A percentile compares a stretch with the other conserved stretches of the same genome.
Evolutionary conservation across 495 filamentous ascomycete genomes (phyloP).

Genomic region (Platismatia glauca): DNA sequence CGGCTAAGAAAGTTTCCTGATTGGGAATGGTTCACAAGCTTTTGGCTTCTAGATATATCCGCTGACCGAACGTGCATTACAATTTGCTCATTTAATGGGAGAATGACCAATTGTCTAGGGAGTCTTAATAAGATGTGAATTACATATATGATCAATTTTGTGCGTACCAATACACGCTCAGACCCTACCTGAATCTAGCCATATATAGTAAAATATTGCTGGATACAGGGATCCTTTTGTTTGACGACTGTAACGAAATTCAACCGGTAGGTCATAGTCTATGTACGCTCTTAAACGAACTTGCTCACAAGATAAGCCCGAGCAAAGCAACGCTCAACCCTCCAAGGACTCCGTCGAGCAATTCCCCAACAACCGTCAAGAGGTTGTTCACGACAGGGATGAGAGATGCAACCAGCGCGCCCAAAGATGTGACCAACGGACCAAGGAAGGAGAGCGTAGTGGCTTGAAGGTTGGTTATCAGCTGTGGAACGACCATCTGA

Average conservation of each 20-base stretch:
- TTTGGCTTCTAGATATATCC: neutral
- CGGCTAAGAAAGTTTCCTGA: neutral
- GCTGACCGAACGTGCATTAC: too few species aligned
- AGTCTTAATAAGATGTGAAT: too few species aligned
- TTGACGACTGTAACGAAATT: neutral
- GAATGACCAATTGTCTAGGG: too few species aligned
- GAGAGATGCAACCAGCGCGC: constrained; percentile 9
- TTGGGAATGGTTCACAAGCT: neutral
- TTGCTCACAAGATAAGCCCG: constrained; percentile 9
- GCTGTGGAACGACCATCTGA: neutral
- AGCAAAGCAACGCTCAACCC: constrained; percentile 14
- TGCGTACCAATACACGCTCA: too few species aligned
- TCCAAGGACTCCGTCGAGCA: constrained; percentile 9
- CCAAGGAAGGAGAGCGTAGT: constrained; percentile 17
- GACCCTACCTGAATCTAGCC: too few species aligned
- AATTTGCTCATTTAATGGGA: too few species aligned
- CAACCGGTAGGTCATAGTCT: neutral
- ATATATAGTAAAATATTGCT: too few species aligned
- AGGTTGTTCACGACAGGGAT: constrained; percentile 15
- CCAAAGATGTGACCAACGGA: constrained; percentile 8
- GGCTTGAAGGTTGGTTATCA: neutral
- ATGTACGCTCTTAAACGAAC: neutral
- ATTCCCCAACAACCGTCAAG: constrained; percentile 2
- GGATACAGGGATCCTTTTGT: neutral
- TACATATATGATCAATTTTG: too few species aligned